These are phyloP conservation scores for Aspergillus jensenii DNA, from an alignment of 2,329 filamentous ascomycete genomes.

Conservation along the genomic window DNA sequence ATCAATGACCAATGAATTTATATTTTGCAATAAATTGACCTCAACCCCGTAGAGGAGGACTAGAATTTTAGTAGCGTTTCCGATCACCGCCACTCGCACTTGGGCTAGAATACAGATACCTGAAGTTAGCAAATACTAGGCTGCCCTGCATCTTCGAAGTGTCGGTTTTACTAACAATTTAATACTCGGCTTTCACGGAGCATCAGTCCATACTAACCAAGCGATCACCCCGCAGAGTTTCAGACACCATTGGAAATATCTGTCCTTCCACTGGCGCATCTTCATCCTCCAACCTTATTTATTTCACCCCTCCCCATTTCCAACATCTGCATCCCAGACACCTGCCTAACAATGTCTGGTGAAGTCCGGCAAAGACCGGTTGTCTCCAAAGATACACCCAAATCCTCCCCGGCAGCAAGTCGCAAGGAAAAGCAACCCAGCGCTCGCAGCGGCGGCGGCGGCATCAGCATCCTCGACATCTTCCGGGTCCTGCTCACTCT, in stretches of 20 bases:
- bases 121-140: too few relatives aligned
- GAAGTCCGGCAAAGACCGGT: constrained; percentile 14
- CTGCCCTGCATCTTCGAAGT: neutral
- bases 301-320: neutral
- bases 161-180: too few relatives aligned
- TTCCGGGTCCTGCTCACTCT: constrained; percentile 69
- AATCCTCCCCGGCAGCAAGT: constrained; percentile 11
- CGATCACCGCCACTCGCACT: neutral
- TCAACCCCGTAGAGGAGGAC: neutral
- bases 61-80: neutral
- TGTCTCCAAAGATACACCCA: neutral
- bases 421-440: constrained; percentile 2
- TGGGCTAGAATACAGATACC: too few relatives aligned
- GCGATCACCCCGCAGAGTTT: neutral
- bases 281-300: neutral
- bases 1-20: neutral
- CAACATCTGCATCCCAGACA: constrained; percentile 26
- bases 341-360: constrained; percentile 23
- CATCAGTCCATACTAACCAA: neutral
- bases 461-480: constrained; percentile 60
- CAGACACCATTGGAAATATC: constrained; percentile 1
- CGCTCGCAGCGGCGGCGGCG: constrained; percentile 11
- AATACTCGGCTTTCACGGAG: neutral
- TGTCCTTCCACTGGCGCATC: constrained; percentile 3
- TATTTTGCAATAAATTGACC: neutral